Conservation (phyloP, 768 basidiomycete genomes). For the Boletus reticuloceps region DNA sequence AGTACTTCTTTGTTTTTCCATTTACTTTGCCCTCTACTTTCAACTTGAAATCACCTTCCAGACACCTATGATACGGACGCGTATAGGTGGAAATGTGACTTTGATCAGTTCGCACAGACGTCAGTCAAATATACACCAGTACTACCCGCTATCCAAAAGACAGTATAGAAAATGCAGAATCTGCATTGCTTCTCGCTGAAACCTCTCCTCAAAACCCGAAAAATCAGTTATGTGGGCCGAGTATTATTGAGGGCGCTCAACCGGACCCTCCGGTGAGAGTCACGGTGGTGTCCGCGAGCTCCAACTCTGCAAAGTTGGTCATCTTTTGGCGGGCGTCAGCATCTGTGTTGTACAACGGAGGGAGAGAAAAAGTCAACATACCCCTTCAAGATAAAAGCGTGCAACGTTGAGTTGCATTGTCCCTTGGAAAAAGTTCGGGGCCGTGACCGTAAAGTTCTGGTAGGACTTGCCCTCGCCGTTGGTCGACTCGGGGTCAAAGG, state of each 20-base stretch:
- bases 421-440: constrained; percentile 1
- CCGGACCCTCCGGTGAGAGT: not conserved
- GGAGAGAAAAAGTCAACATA: not conserved
- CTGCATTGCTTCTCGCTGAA: no score
- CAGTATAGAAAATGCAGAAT: no score
- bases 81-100: no score
- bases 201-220: not conserved
- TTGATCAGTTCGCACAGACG: not conserved
- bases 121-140: not conserved
- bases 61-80: no score
- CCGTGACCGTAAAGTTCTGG: not conserved
- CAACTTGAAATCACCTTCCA: no score
- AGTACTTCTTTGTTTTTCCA: no score
- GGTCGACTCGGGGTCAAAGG: not conserved
- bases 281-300: not conserved
- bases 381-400: not conserved
- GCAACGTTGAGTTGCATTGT: not conserved
- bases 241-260: not conserved
- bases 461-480: not conserved
- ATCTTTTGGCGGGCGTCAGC: not conserved
- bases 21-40: no score
- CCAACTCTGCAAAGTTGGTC: not conserved
- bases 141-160: not conserved
- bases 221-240: not conserved
- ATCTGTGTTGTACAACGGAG: not conserved